Base-by-base conservation (phyloP, 495 filamentous ascomycete genomes). In the Hyaloscypha variabilis region DNA sequence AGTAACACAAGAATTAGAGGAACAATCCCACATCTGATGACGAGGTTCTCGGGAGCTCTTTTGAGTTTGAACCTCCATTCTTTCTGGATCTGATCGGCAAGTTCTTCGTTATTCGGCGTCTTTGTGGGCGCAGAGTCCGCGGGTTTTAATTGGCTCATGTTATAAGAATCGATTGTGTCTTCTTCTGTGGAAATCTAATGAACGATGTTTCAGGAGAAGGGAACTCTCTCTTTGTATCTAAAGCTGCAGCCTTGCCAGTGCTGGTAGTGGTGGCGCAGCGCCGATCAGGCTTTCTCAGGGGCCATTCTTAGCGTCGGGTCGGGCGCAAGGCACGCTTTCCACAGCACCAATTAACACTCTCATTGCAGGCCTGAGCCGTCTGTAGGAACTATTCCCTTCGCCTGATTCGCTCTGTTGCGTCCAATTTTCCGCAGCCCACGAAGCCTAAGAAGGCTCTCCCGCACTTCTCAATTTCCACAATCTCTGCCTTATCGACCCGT, bases 61-160 rank as follows among this genome's bases (percentile, higher is more conserved):
- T 59, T 59, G 30, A 59, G 4, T 59, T 59, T 59, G 57, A 59
- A 59, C 57, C 8, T 25, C 31, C 30, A 59, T 59, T 59, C 57
- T 6, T 59, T 59, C 24, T 59, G 29, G 21, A 59, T 39, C n/a
- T 39, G 57, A 25, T 59, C 57, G 19, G 57, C 57, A 21, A 59
- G 24, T 25, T 59, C 57, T 25, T 59, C 57, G 24, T 59, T 59
- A 36, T 3, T 59, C 2, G 57, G 17, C 8, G n/a, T n/a, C 21
- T 21, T 2, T 23, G 5, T 1, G 57, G 11, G 4, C 14, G 29
- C 23, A 6, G 57, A 59, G 6, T 8, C 19, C 57, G 14, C 13
- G 17, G 24, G 34, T 6, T 21, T 24, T 24, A 42, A 19, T 2
- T 25, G 42, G 10, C 34, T 26, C 57, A 59, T 59, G 6, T 39